Evolutionary conservation across 2,329 filamentous ascomycete species (phyloP), one percentile per base, ranked within the genome.

Genomic region (Volutella citrinella): DNA sequence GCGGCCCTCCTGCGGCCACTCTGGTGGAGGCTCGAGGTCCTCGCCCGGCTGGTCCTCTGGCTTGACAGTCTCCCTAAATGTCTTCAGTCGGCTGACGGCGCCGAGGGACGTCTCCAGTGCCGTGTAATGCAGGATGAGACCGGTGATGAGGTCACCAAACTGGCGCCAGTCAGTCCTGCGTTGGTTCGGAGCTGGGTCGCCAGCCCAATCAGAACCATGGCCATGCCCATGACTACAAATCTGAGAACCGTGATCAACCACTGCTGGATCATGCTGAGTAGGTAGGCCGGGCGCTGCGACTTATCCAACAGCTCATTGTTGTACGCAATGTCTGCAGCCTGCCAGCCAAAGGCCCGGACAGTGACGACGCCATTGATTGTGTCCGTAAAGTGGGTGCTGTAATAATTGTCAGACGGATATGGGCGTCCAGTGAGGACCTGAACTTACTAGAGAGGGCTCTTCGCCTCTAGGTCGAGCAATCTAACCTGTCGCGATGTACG

Each of bases 401-500:
- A 5, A 10, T 4, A 7, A 4, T 10, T 2, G 5, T 11, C 9
- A 7, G 8, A 4, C 3, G 3, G 5, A 1, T 5, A 5, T 10
- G 5, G 19, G n/a, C 3, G n/a, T n/a, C n/a, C n/a, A n/a, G n/a
- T n/a, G n/a, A n/a, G n/a, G 5, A 5, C 5, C 5, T 6, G 9
- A 1, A 46, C 52, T 40, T 45, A 55, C 48, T 57, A 57, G 3
- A 57, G 13, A 0, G 76, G 76, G 1, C 71, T 70, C 43, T 82
- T 80, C 2, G 73, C 68, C 51, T 83, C 79, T 2, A 83, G 65
- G 27, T 82, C 78, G 10, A 83, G 54, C 14, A 79, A 64, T 30
- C 78, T 67, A 7, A 83, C 52, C 50, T 82, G 78, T 0, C 77
- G 61, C 1, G 76, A 80, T 0, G 78, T 82, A 0, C 73, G 65